Percentiles rank a stretch among this genome's conserved stretches.
These are phyloP conservation scores for Phytomonas sp. DNA, from an alignment of 208 protist species.

Conservation along the genomic window DNA sequence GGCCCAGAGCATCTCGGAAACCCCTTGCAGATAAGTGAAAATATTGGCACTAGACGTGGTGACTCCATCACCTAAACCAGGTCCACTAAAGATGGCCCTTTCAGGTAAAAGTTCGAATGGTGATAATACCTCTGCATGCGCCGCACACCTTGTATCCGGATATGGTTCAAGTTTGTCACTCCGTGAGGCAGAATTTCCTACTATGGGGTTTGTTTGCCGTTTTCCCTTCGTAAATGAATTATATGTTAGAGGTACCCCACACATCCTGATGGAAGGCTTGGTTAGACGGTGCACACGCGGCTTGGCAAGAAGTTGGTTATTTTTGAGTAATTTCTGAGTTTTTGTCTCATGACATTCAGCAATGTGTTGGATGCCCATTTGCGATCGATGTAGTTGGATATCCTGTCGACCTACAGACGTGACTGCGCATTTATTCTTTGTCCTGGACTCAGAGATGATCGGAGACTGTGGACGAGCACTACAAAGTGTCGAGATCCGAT, in stretches of 20 bases:
- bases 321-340: background rate
- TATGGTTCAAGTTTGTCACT: background rate
- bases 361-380: background rate
- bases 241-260: background rate
- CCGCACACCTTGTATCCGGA: background rate
- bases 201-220: background rate
- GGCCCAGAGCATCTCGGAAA: background rate
- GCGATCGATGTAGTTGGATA: background rate
- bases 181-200: background rate
- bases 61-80: background rate
- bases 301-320: background rate
- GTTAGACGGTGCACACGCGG: background rate
- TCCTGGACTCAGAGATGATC: background rate
- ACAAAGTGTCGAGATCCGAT: background rate
- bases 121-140: background rate
- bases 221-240: background rate
- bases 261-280: background rate
- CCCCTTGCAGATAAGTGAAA: background rate
- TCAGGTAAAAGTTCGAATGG: background rate
- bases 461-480: background rate
- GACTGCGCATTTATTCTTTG: background rate
- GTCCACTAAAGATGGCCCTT: background rate
- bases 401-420: background rate
- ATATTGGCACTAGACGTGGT: background rate
- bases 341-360: background rate